Conservation (phyloP, 345 rosid genomes). For the Eucalyptus sp. region DNA sequence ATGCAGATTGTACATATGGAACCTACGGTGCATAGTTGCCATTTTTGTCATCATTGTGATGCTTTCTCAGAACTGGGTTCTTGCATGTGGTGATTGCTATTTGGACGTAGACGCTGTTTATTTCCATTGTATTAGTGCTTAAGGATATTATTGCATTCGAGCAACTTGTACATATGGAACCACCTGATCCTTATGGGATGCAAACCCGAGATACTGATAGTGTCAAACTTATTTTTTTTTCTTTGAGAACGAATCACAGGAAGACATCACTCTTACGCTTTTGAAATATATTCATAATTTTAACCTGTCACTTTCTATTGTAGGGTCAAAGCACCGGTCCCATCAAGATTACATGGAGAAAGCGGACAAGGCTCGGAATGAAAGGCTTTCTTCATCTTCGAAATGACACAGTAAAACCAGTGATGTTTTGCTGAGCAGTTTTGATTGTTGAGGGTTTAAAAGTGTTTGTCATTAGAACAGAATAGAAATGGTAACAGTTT, state of each 20-base stretch:
- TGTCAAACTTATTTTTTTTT: not conserved
- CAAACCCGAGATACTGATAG: not conserved
- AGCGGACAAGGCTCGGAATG: conserved; percentile 79
- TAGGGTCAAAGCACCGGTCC: conserved; percentile 78
- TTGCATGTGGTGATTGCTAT: not conserved
- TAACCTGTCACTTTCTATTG: not conserved
- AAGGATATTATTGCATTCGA: not conserved
- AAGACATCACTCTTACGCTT: not conserved
- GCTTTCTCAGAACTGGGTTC: not conserved
- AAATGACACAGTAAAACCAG: conserved; percentile 10
- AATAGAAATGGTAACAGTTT: not conserved
- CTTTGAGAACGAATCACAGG: not conserved
- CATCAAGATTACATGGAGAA: conserved; percentile 97
- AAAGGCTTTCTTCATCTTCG: conserved; percentile 49
- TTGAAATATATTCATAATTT: not conserved
- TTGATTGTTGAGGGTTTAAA: not conserved
- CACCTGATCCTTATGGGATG: not conserved
- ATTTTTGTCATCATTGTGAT: not conserved
- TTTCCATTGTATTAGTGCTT: not conserved
- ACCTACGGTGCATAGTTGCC: not conserved
- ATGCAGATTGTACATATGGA: not conserved
- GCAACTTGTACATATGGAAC: not conserved
- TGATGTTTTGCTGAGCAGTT: not conserved
- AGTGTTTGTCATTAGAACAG: not conserved
- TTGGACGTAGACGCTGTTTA: not conserved